A percentile compares a stretch with the other conserved stretches of the same genome.
Evolutionary conservation across 2,329 filamentous ascomycete genomes (phyloP).

Genomic region (Colletotrichum aenigma): DNA sequence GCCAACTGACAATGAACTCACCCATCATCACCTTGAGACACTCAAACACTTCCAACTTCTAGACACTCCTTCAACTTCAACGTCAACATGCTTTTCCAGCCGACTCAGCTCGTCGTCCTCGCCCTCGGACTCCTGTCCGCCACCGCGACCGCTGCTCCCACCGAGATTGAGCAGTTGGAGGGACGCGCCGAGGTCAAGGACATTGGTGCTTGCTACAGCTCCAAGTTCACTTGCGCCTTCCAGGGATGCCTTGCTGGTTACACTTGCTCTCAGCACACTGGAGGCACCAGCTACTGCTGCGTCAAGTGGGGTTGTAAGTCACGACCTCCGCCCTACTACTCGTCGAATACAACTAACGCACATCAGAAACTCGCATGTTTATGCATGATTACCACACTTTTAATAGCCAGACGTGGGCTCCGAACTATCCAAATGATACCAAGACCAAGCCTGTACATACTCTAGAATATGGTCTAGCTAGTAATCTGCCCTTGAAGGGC

Average conservation of each 20-base stretch:
- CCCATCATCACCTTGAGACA: not conserved
- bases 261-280: not conserved
- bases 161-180: not conserved
- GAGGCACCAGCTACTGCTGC: not conserved
- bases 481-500: not conserved
- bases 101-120: not conserved
- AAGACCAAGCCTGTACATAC: not conserved
- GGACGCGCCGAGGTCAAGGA: not conserved
- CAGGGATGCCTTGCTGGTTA: not conserved
- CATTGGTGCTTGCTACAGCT: not conserved
- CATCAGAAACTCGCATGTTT: not conserved
- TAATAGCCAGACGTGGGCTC: not conserved
- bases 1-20: fast-evolving
- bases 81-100: not conserved
- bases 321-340: conserved; percentile 18
- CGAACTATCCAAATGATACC: not conserved
- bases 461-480: not conserved
- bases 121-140: not conserved
- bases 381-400: not conserved
- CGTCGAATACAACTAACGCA: not conserved
- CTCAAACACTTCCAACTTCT: not conserved
- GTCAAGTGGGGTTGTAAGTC: not conserved
- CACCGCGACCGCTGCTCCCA: not conserved
- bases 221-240: not conserved
- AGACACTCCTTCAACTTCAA: not conserved